A percentile compares a stretch with the other conserved stretches of the same genome.
Evolutionary conservation across 805 yeast genomes (phyloP).

Genomic region (Kazachstania africana): DNA sequence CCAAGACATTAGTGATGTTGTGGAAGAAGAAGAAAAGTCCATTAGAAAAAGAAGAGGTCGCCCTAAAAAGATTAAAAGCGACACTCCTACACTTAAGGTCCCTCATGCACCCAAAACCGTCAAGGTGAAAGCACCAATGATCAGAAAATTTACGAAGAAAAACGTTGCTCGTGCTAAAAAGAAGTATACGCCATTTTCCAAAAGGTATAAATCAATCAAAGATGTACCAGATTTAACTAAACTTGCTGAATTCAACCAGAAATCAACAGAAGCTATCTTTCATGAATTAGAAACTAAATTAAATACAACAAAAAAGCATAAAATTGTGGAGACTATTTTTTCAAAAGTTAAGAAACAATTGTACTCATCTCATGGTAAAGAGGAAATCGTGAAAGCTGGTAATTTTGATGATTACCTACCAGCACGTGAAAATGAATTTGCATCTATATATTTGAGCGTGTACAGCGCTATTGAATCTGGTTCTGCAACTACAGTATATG

Average conservation of each 20-base stretch:
- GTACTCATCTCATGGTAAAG: constrained; percentile 34
- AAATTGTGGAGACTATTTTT: constrained; percentile 24
- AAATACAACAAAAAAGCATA: constrained; percentile 31
- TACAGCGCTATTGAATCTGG: constrained; percentile 60
- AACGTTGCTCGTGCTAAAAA: constrained; percentile 23
- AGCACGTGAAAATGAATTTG: constrained; percentile 77
- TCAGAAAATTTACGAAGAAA: constrained; percentile 23
- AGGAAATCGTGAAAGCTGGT: constrained; percentile 27
- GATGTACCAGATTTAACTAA: constrained; percentile 24
- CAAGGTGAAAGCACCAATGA: background rate
- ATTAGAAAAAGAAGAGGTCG: constrained; percentile 2
- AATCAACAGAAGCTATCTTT: constrained; percentile 10
- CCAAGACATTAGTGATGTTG: constrained; percentile 2
- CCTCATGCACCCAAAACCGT: background rate
- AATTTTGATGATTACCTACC: constrained; percentile 47
- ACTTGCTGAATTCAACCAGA: constrained; percentile 18
- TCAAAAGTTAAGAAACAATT: constrained; percentile 25
- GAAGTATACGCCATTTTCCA: constrained; percentile 21
- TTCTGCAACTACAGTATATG: constrained; percentile 75
- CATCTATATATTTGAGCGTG: constrained; percentile 51
- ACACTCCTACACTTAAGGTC: too few species aligned
- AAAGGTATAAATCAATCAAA: constrained; percentile 15
- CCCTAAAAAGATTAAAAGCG: constrained; percentile 1
- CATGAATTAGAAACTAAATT: constrained; percentile 20
- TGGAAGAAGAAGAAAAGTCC: constrained; percentile 1